Evolutionary conservation across 176 grass and related monocot species (phyloP), one percentile per base, ranked within the genome.

Genomic region (Canna indica): DNA sequence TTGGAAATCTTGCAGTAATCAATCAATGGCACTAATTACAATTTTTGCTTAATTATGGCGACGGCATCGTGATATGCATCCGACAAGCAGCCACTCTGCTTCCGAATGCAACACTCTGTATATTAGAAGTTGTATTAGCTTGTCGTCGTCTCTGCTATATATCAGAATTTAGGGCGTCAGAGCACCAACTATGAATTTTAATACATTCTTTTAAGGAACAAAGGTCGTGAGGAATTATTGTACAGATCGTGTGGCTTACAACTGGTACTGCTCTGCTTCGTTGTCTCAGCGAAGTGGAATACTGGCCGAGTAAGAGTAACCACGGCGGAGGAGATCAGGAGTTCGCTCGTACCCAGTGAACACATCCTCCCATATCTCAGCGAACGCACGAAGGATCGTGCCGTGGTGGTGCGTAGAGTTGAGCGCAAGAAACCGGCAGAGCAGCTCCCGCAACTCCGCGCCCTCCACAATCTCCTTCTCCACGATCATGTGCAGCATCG

Each of bases 401-500:
- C 85, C 85, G 74, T 96, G 93, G 77, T 96, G 84, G 10, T 75
- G 66, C 20, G 81, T 58, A 15, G 81, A 74, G 81, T 96, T 96
- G 57, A 96, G 86, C 13, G 93, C 78, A 2, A 96, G 83, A 80
- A 91, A 96, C 35, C 88, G 79, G 24, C 67, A 61, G n/a, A 96
- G 86, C 22, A 96, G 88, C 79, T 83, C 79, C 25, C 79, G 70
- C 27, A 96, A 77, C 71, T 96, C 86, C 22, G 76, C 81, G 36
- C 42, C 76, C 63, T 79, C 81, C 27, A 81, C 81, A 75, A 96
- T 91, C 24, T 88, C 83, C 36, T 91, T 91, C 79, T 89, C 81
- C 35, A 87, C 84, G 67, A 96, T 74, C 93, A 96, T 96, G 66
- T 90, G 88, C 70, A 61, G 79, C 93, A 96, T 96, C 32, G 93